Evolutionary conservation across 305 asterid genomes (phyloP).

Genomic region (Withania somnifera): DNA sequence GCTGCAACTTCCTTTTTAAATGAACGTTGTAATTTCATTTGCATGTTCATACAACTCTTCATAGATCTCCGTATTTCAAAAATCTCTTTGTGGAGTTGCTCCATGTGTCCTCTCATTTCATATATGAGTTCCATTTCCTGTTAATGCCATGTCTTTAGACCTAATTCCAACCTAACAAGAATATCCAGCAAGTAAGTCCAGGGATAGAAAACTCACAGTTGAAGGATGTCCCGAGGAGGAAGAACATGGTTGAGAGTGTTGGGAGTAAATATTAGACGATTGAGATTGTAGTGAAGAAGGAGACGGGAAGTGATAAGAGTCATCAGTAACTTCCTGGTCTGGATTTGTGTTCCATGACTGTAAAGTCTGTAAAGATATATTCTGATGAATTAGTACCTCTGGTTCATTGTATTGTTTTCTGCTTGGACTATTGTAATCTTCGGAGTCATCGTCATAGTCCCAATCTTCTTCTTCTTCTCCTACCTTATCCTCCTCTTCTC

Average conservation of each 20-base stretch:
- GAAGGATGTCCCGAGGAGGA: conserved; percentile 29
- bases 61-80: conserved; percentile 55
- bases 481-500: conserved; percentile 7
- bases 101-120: conserved; percentile 74
- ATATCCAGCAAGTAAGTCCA: background rate
- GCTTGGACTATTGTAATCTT: conserved; percentile 22
- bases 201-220: conserved; percentile 31
- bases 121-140: conserved; percentile 79
- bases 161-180: background rate
- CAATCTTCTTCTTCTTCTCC: conserved; percentile 9
- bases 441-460: conserved; percentile 20
- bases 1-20: conserved; percentile 37
- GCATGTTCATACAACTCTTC: conserved; percentile 65
- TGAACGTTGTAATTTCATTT: conserved; percentile 45
- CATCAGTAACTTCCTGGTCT: conserved; percentile 25
- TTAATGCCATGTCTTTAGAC: background rate
- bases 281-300: conserved; percentile 37
- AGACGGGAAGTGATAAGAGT: conserved; percentile 30
- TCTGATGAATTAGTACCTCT: conserved; percentile 22
- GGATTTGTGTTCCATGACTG: conserved; percentile 34
- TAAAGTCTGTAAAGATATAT: conserved; percentile 11
- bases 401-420: conserved; percentile 18
- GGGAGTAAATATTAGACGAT: conserved; percentile 25
- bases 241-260: conserved; percentile 9
- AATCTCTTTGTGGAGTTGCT: conserved; percentile 65